Conservation (phyloP, 2,329 filamentous ascomycete genomes). For the Peltaster fructicola region DNA sequence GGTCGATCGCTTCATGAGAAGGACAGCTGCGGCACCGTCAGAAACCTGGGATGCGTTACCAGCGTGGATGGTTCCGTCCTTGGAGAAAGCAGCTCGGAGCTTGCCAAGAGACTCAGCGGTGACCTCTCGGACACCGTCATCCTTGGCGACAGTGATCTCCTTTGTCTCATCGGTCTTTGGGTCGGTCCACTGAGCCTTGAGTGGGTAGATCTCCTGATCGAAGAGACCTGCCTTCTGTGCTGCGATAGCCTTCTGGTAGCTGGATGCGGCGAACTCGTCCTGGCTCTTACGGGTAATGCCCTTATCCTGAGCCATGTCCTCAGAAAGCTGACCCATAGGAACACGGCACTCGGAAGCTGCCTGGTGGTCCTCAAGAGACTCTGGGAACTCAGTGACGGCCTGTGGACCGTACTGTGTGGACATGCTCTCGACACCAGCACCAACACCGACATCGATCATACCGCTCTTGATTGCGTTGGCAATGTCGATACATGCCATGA, state of each 20-base stretch:
- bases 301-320: slow-evolving; percentile 83
- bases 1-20: slow-evolving; percentile 86
- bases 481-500: slow-evolving; percentile 85
- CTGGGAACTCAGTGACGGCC: slow-evolving; percentile 85
- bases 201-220: slow-evolving; percentile 73
- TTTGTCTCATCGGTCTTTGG: slow-evolving; percentile 77
- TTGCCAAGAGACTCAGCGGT: slow-evolving; percentile 79
- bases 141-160: slow-evolving; percentile 63
- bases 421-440: slow-evolving; percentile 96
- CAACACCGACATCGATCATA: slow-evolving; percentile 91
- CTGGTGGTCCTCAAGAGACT: slow-evolving; percentile 62
- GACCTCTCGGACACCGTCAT: slow-evolving; percentile 76
- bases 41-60: slow-evolving; percentile 93
- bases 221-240: slow-evolving; percentile 85
- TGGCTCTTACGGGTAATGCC: slow-evolving; percentile 54
- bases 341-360: slow-evolving; percentile 94
- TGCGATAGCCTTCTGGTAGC: slow-evolving; percentile 75
- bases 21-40: slow-evolving; percentile 84
- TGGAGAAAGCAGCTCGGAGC: slow-evolving; percentile 77
- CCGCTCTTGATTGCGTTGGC: slow-evolving; percentile 80
- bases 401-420: slow-evolving; percentile 72
- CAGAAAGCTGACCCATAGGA: slow-evolving; percentile 83
- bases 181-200: slow-evolving; percentile 76
- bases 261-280: slow-evolving; percentile 84
- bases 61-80: slow-evolving; percentile 85